A percentile compares a stretch with the other conserved stretches of the same genome.
phyloP scores from a whole-genome alignment of 257 asterid species.

The Jasminum sambac region DNA sequence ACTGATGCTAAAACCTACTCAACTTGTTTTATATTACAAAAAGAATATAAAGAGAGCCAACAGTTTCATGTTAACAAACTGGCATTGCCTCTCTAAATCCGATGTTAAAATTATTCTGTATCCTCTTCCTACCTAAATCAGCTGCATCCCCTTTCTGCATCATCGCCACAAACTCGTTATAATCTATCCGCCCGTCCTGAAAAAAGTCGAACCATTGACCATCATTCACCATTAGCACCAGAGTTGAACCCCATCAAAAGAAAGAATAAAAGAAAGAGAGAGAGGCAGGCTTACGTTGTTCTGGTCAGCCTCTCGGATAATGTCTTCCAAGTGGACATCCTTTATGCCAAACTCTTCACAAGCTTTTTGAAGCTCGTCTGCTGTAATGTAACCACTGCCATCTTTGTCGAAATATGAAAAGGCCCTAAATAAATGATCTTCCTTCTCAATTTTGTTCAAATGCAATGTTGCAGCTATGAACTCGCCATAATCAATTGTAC shows the following conservation, averaged over 20 bases:
- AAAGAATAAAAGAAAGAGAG: not conserved
- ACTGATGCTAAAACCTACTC: not conserved
- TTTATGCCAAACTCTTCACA: conserved; percentile 36
- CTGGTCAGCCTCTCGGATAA: conserved; percentile 32
- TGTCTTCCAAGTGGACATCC: conserved; percentile 28
- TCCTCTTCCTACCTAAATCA: conserved; percentile 42
- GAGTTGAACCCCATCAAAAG: not conserved
- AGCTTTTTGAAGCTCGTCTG: conserved; percentile 35
- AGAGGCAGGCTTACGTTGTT: conserved; percentile 23
- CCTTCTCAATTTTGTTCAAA: conserved; percentile 33
- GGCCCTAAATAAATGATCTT: conserved; percentile 29
- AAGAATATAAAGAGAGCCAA: not conserved
- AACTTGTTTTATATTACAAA: conserved; percentile 11
- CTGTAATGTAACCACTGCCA: conserved; percentile 34
- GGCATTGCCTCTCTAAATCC: conserved; percentile 43
- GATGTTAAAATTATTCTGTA: conserved; percentile 31
- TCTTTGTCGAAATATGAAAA: conserved; percentile 38
- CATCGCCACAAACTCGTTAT: conserved; percentile 54
- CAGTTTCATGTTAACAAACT: conserved; percentile 28
- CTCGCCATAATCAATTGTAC: conserved; percentile 50
- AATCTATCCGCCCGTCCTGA: conserved; percentile 56
- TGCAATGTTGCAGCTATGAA: conserved; percentile 52
- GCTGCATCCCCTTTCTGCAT: conserved; percentile 45
- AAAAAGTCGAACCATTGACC: not conserved
- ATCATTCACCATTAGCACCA: not conserved